These are phyloP conservation scores for Sicyos edulis DNA, from an alignment of 306 rosid genomes.

Conservation along the genomic window DNA sequence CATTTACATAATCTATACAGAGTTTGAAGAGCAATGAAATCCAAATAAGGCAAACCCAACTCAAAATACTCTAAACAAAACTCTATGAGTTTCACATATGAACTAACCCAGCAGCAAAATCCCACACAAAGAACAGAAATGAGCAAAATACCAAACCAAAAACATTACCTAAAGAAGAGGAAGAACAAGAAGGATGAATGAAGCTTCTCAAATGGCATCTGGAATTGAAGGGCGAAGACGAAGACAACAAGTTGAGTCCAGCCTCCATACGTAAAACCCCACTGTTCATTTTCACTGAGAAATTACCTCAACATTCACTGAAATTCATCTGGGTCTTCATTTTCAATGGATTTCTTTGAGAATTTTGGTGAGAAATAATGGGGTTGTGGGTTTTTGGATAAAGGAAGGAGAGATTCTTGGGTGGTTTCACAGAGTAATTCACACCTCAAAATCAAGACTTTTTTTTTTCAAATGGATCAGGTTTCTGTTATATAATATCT, in stretches of 20 bases:
- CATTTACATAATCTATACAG: background rate
- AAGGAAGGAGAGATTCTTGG: slow-evolving; percentile 22
- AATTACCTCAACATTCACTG: background rate
- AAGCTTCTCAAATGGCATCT: slow-evolving; percentile 48
- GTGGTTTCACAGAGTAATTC: slow-evolving; percentile 24
- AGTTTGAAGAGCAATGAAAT: background rate
- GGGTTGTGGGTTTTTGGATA: slow-evolving; percentile 26
- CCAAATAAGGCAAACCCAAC: background rate
- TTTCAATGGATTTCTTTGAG: background rate
- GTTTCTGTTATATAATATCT: slow-evolving; percentile 13
- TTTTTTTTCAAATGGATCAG: slow-evolving; percentile 29
- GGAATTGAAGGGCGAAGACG: slow-evolving; percentile 50
- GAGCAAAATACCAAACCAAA: background rate
- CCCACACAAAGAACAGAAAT: background rate
- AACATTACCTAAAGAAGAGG: slow-evolving; percentile 32
- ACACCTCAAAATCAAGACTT: slow-evolving; percentile 31
- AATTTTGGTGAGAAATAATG: background rate
- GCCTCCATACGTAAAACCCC: slow-evolving; percentile 48
- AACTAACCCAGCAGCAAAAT: background rate
- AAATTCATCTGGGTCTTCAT: slow-evolving; percentile 7
- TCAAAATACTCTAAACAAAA: background rate
- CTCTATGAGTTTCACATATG: background rate
- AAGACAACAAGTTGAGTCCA: slow-evolving; percentile 49
- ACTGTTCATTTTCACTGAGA: background rate
- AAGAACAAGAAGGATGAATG: slow-evolving; percentile 39